Evolutionary conservation across 1,139 yeast species (phyloP).

Genomic region (Keqinozyma sinolaborantium): DNA sequence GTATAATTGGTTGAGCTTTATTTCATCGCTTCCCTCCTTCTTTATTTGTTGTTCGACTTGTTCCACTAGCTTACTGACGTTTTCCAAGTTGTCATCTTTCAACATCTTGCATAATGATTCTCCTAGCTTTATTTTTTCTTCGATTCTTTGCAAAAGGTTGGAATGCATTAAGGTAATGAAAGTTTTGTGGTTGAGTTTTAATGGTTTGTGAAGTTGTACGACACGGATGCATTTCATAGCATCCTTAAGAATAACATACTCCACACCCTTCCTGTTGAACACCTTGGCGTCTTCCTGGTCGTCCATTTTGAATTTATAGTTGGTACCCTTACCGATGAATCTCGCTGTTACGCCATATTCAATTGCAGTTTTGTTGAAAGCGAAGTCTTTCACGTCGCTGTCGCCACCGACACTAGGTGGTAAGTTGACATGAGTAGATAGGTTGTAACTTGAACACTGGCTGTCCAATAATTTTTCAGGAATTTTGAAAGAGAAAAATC

Average conservation of each 20-base stretch:
- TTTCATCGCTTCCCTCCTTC: slow-evolving; percentile 4
- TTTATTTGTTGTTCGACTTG: slow-evolving; percentile 5
- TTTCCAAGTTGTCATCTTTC: neutral
- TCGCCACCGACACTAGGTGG: slow-evolving; percentile 37
- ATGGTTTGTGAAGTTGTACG: slow-evolving; percentile 12
- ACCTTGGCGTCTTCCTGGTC: slow-evolving; percentile 20
- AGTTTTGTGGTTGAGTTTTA: neutral
- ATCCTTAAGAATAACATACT: slow-evolving; percentile 39
- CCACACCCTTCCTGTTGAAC: slow-evolving; percentile 38
- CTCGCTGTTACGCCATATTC: slow-evolving; percentile 37
- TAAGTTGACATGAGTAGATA: slow-evolving; percentile 30
- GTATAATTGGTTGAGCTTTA: slow-evolving; percentile 8
- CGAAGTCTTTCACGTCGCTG: slow-evolving; percentile 19
- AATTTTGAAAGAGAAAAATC: slow-evolving; percentile 40
- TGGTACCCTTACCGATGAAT: slow-evolving; percentile 37
- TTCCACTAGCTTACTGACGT: slow-evolving; percentile 5
- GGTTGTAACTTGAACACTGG: slow-evolving; percentile 32
- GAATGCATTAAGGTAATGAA: slow-evolving; percentile 17
- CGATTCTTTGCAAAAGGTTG: slow-evolving; percentile 23
- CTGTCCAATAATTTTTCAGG: slow-evolving; percentile 39
- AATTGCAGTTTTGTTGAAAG: slow-evolving; percentile 25
- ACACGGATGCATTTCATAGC: slow-evolving; percentile 21
- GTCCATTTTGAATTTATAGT: slow-evolving; percentile 18
- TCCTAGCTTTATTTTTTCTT: slow-evolving; percentile 19
- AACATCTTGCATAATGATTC: slow-evolving; percentile 4